These are phyloP conservation scores for Backusella liffmaniae DNA, from an alignment of 192 early-diverging fungal genomes.

Conservation along the genomic window DNA sequence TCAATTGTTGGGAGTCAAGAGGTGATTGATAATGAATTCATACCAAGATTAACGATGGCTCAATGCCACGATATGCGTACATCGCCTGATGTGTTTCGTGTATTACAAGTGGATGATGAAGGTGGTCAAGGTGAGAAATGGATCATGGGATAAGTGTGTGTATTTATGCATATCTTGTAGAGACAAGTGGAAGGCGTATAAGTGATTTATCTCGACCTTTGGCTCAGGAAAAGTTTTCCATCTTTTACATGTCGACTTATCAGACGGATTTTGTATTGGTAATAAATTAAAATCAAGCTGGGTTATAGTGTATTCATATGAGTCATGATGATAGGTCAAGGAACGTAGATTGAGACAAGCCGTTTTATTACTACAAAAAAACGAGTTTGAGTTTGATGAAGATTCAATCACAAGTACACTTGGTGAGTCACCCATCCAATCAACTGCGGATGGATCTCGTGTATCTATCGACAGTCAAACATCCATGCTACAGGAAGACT, in stretches of 20 bases:
- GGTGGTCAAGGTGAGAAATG: slow-evolving; percentile 40
- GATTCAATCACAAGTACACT: slow-evolving; percentile 36
- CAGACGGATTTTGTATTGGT: slow-evolving; percentile 74
- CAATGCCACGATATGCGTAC: slow-evolving; percentile 46
- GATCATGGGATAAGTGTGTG: neutral
- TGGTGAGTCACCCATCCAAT: neutral
- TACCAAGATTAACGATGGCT: slow-evolving; percentile 28
- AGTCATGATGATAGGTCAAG: slow-evolving; percentile 45
- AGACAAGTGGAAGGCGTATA: slow-evolving; percentile 51
- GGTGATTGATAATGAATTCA: slow-evolving; percentile 56
- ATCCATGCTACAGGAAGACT: slow-evolving; percentile 7
- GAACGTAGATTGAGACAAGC: slow-evolving; percentile 56
- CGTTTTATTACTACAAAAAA: slow-evolving; percentile 45
- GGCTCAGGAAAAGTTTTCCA: slow-evolving; percentile 61
- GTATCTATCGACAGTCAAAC: neutral
- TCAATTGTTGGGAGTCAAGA: slow-evolving; percentile 61
- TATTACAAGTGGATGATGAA: slow-evolving; percentile 65
- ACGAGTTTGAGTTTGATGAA: slow-evolving; percentile 42
- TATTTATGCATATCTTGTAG: neutral
- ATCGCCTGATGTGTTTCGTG: slow-evolving; percentile 58
- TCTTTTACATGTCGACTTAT: slow-evolving; percentile 75
- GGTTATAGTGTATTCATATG: neutral
- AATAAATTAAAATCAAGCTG: slow-evolving; percentile 1
- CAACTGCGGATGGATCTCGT: neutral
- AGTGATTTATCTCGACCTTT: slow-evolving; percentile 56